Evolutionary conservation across 75 land plant species (phyloP).

Genomic region (Larix kaempferi): DNA sequence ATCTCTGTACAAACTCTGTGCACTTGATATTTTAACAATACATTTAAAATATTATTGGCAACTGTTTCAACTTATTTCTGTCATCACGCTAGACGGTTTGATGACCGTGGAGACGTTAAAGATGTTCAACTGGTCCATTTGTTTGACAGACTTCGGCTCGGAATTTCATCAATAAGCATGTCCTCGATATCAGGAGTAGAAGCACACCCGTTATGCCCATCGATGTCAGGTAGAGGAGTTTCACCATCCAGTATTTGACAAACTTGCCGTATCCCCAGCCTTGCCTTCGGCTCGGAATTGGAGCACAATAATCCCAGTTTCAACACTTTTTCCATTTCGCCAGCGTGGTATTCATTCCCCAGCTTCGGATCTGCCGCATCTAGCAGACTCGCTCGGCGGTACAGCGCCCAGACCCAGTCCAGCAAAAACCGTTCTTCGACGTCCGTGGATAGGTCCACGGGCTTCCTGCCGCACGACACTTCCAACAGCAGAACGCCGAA

Average conservation of each 20-base stretch:
- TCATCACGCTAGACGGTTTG: no score
- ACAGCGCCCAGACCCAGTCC: constrained; percentile 13
- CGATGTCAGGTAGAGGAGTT: not conserved
- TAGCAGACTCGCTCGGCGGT: not conserved
- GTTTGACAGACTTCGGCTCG: no score
- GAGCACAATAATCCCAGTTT: constrained; percentile 32
- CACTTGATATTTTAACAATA: no score
- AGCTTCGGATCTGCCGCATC: constrained; percentile 11
- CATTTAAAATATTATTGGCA: no score
- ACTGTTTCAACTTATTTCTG: no score
- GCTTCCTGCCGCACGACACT: constrained; percentile 23
- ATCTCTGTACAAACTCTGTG: no score
- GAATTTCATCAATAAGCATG: no score
- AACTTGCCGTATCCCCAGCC: constrained; percentile 33
- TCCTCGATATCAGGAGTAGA: no score
- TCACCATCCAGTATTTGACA: constrained; percentile 16
- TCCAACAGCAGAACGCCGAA: constrained; percentile 31
- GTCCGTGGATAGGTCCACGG: not conserved
- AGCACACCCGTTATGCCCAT: no score
- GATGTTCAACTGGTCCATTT: no score
- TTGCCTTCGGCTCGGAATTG: constrained; percentile 13
- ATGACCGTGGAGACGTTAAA: no score
- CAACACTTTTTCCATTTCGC: constrained; percentile 17
- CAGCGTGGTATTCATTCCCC: constrained; percentile 4
- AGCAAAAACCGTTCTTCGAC: not conserved